Conservation (phyloP, 23 red algal genomes). For the Chondrus crispus region DNA sequence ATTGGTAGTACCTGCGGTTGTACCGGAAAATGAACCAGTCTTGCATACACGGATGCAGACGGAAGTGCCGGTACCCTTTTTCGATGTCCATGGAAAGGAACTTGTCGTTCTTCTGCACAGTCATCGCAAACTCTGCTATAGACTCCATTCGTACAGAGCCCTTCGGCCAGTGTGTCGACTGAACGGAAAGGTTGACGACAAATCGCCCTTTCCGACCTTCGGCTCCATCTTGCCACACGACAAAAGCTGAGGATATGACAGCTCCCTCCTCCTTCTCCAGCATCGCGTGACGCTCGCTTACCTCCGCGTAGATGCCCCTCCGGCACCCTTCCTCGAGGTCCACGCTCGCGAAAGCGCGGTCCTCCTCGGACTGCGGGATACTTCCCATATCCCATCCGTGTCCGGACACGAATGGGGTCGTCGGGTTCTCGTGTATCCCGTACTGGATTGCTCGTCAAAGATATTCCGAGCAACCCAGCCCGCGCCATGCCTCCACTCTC, state of each 20-base stretch:
- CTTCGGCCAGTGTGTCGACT: background rate
- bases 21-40: slow-evolving; percentile 2
- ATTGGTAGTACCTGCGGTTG: slow-evolving; percentile 4
- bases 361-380: background rate
- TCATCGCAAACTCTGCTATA: background rate
- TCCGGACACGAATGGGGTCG: background rate
- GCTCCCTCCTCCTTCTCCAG: background rate
- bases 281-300: background rate
- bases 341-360: background rate
- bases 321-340: background rate
- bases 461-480: background rate
- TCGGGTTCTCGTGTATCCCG: background rate
- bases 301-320: background rate
- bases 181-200: background rate
- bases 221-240: background rate
- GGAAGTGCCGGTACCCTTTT: slow-evolving; percentile 22
- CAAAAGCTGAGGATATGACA: slow-evolving; percentile 1
- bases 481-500: background rate
- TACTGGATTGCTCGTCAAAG: background rate
- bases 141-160: background rate
- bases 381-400: background rate
- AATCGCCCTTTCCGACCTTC: background rate
- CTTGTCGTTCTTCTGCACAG: background rate
- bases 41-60: background rate
- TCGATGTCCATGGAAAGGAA: slow-evolving; percentile 5